Base-by-base conservation (phyloP, 2,329 filamentous ascomycete species). In the Teratosphaeria pseudoeucalypti region DNA sequence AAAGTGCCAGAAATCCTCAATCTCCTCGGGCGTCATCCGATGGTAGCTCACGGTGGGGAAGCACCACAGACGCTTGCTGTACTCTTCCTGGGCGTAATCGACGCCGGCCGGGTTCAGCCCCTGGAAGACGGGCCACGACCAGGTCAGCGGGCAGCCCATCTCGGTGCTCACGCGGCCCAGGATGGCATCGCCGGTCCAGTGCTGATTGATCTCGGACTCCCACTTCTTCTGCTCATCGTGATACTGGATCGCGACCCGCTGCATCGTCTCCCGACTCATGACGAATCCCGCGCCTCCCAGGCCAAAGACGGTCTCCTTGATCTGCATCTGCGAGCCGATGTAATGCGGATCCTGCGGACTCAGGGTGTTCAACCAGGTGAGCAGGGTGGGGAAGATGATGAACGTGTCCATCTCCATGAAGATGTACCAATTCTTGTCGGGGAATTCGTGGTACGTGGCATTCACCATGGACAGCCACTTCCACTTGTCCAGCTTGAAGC, bases 321-420 rank as follows among this genome's bases (percentile, higher is more conserved):
- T 80, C 67, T 77, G 75, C 64, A 80, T 81, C 63, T 81, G 78
- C 34, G 79, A 80, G 47, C 80, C 82, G 34, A 82, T 75, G 65
- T 84, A 85, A 54, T 74, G 71, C 5, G 79, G 77, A 60, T 79
- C 68, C 2, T 67, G 69, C 2, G 77, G 63, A 66, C 85, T 77
- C 62, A 81, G 77, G 26, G 76, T 72, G 19, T 73, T 72, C 26
- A 85, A 74, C 80, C 81, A 85, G 27, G 75, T 70, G 16, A 83
- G 66, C 49, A 84, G 64, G 34, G 81, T 82, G 37, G 76, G 71
- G 74, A 81, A 81, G 10, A 81, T 73, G 49, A 84, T 68, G 63
- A 82, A 84, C 0, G 81, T 84, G 66, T 85, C 82, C 0, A 80
- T 78, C 64, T 84, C 82, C 54, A 83, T 77, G 67, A 85, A 85